A percentile compares a stretch with the other conserved stretches of the same genome.
These are phyloP conservation scores for Berkeleyomyces basicola DNA, from an alignment of 2,329 filamentous ascomycete species.

Conservation along the genomic window DNA sequence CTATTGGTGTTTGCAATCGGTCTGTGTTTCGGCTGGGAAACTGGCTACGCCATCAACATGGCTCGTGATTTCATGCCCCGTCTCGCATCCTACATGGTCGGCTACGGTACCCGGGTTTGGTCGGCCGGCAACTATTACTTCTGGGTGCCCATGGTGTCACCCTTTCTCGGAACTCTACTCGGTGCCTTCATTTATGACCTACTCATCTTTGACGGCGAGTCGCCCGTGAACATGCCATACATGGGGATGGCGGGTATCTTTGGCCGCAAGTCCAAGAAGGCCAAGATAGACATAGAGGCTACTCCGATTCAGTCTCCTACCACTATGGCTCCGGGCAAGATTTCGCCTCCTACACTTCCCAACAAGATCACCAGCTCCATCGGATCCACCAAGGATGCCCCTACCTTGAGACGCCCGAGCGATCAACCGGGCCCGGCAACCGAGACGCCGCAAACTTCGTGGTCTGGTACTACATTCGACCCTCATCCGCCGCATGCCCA, in stretches of 20 bases:
- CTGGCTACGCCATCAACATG: constrained; percentile 59
- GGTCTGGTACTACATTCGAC: background rate
- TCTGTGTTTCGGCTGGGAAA: constrained; percentile 60
- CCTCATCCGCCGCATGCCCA: background rate
- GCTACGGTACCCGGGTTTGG: constrained; percentile 53
- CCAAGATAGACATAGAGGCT: constrained; percentile 18
- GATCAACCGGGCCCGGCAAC: background rate
- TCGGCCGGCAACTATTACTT: constrained; percentile 53
- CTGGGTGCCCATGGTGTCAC: constrained; percentile 59
- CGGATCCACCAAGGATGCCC: background rate
- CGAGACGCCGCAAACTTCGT: background rate
- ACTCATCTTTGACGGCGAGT: constrained; percentile 54
- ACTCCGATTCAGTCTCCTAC: background rate
- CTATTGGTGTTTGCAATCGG: constrained; percentile 55
- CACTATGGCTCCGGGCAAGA: background rate
- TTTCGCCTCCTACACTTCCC: background rate
- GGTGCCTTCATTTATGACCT: constrained; percentile 52
- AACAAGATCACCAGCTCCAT: background rate
- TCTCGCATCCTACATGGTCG: constrained; percentile 47
- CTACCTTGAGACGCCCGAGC: background rate
- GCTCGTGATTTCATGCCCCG: constrained; percentile 57
- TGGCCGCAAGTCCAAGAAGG: constrained; percentile 19
- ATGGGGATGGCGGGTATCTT: constrained; percentile 41
- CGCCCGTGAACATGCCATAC: constrained; percentile 50
- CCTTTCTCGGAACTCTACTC: constrained; percentile 46